phyloP scores from a whole-genome alignment of 75 land plant genomes.

The Picea glauca region DNA sequence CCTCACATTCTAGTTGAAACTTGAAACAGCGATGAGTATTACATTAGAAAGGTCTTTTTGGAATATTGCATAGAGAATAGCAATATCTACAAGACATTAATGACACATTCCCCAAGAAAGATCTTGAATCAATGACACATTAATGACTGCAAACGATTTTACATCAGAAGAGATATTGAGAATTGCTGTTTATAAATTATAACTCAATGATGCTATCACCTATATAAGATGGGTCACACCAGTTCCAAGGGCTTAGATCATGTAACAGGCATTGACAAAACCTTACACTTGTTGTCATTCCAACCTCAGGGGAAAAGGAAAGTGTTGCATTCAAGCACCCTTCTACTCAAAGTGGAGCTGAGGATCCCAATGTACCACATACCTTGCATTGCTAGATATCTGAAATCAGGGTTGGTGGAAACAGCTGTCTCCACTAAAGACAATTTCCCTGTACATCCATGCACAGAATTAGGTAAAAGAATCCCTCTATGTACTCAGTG shows the following conservation, averaged over 20 bases:
- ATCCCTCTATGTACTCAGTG: background rate
- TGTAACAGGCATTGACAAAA: background rate
- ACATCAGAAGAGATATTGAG: too few species aligned
- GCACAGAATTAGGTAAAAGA: background rate
- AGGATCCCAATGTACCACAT: background rate
- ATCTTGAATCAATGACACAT: too few species aligned
- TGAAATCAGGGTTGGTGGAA: slow-evolving; percentile 31
- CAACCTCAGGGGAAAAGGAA: background rate
- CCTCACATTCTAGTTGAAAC: too few species aligned
- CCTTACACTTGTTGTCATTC: background rate
- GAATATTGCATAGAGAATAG: too few species aligned
- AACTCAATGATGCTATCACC: background rate
- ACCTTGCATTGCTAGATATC: slow-evolving; percentile 53
- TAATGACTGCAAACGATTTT: background rate
- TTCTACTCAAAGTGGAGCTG: background rate
- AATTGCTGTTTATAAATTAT: background rate
- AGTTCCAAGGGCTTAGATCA: background rate
- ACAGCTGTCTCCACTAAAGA: slow-evolving; percentile 12
- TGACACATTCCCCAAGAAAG: too few species aligned
- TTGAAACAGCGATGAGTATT: too few species aligned
- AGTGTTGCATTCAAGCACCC: background rate
- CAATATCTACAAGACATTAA: too few species aligned
- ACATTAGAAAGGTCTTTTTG: too few species aligned
- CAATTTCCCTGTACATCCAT: slow-evolving; percentile 13
- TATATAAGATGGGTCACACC: background rate